Conservation (phyloP, 306 rosid species). For the Hippophae tibetana region DNA sequence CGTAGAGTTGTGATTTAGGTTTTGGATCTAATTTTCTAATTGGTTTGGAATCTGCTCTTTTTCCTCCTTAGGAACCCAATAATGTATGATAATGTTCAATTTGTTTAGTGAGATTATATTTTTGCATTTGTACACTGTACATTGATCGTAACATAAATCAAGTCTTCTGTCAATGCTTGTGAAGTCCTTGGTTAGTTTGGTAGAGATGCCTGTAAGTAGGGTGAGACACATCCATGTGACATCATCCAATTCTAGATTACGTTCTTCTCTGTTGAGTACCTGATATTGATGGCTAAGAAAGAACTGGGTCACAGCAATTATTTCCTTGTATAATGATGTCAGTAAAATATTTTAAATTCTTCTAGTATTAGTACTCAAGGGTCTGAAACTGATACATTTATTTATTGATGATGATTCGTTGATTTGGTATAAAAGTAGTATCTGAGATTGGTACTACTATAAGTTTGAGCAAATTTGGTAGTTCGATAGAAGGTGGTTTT, state of each 20-base stretch:
- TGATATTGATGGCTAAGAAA: too few species aligned
- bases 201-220: too few species aligned
- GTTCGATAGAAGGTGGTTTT: conserved; percentile 8
- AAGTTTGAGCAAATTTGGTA: conserved; percentile 1
- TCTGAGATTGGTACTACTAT: background rate
- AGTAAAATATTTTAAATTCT: background rate
- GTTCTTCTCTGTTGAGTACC: background rate
- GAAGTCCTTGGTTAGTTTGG: too few species aligned
- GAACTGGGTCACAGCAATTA: too few species aligned
- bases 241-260: background rate
- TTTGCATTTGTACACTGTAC: background rate
- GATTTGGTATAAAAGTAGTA: conserved; percentile 15
- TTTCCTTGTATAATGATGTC: too few species aligned
- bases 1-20: conserved; percentile 27
- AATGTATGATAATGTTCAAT: conserved; percentile 5
- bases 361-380: too few species aligned
- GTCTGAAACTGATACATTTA: conserved; percentile 5
- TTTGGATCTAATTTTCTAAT: conserved; percentile 24
- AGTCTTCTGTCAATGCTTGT: too few species aligned
- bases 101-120: conserved; percentile 4
- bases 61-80: conserved; percentile 11
- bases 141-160: background rate
- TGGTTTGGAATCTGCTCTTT: conserved; percentile 15
- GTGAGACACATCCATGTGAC: too few species aligned
- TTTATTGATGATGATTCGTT: conserved; percentile 7